A percentile compares a stretch with the other conserved stretches of the same genome.
These are phyloP conservation scores for Alternaria triticina DNA, from an alignment of 2,329 filamentous ascomycete species.

Conservation along the genomic window DNA sequence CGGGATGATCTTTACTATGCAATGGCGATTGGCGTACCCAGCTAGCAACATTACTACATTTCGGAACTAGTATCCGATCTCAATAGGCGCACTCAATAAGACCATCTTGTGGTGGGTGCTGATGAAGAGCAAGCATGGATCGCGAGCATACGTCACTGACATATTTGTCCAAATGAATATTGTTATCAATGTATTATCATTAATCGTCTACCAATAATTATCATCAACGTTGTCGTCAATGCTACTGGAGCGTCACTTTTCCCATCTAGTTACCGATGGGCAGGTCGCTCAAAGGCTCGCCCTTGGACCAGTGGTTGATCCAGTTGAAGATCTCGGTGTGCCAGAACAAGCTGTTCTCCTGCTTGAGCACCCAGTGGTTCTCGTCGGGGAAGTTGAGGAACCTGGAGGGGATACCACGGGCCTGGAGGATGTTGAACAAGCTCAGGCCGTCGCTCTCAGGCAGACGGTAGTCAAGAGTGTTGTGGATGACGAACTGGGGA, in stretches of 20 bases:
- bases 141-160: background rate
- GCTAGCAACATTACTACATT: background rate
- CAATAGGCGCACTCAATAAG: background rate
- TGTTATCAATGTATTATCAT: conserved; percentile 1
- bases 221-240: background rate
- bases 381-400: conserved; percentile 83
- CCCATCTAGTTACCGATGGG: conserved; percentile 36
- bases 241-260: background rate
- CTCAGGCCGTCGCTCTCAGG: conserved; percentile 83
- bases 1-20: background rate
- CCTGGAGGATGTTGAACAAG: conserved; percentile 86
- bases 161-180: too few relatives aligned
- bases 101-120: too few relatives aligned
- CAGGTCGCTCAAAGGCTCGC: conserved; percentile 35
- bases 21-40: background rate
- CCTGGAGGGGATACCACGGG: conserved; percentile 74
- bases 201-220: conserved; percentile 5
- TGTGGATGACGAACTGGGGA: conserved; percentile 89
- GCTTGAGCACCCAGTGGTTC: conserved; percentile 83
- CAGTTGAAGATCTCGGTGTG: conserved; percentile 63
- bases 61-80: background rate
- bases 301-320: conserved; percentile 48
- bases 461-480: conserved; percentile 86
- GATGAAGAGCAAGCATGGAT: background rate
- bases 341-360: conserved; percentile 92